Base-by-base conservation (phyloP, 1,139 yeast genomes). In the Saccharomyces hybrid region DNA sequence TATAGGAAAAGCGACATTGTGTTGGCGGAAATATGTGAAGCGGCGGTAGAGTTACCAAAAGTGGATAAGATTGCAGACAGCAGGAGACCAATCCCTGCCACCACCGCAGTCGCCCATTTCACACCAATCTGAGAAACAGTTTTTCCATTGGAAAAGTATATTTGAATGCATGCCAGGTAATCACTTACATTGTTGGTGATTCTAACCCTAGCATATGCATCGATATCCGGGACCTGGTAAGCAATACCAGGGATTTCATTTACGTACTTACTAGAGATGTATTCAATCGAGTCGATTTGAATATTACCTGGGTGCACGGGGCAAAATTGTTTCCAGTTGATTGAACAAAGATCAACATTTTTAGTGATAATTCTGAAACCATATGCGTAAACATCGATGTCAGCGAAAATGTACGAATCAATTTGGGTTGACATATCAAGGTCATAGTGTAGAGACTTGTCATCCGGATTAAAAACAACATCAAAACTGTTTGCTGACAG, bases 41-140 rank as follows among this genome's bases (percentile, higher is more conserved):
- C 91, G 8, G 93, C 88, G 57, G 83, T 82, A 5, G 91, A 84
- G 70, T 84, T 86, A 50, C 93, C 93, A 66, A 84, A 84, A 2
- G 88, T 78, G 2, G 90, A 83, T 59, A 86, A 74, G 28, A 82
- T 57, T 3, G 90, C 89, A 11, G 89, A 86, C 29, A 82, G 75
- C 52, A 86, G 70, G 55, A 86, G 72, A n/a, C 95, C 93, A 47
- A 84, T 69, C 55, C 93, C 95, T 1, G 93, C 91, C 62, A 86
- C 74, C 16, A 83, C 83, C 0, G 95, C 95, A 31, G 93, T 84
- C 14, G 87, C 90, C 95, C 95, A 86, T 70, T 85, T 84, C 50
- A 84, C 89, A 58, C 90, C 91, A 3, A 81, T 73, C 67, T 86
- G 93, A 32, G 86, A 74, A 38, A 86, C 88, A 3, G 91, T 83